phyloP scores from a whole-genome alignment of 1,139 yeast species.

The Meyerozyma carpophila region DNA sequence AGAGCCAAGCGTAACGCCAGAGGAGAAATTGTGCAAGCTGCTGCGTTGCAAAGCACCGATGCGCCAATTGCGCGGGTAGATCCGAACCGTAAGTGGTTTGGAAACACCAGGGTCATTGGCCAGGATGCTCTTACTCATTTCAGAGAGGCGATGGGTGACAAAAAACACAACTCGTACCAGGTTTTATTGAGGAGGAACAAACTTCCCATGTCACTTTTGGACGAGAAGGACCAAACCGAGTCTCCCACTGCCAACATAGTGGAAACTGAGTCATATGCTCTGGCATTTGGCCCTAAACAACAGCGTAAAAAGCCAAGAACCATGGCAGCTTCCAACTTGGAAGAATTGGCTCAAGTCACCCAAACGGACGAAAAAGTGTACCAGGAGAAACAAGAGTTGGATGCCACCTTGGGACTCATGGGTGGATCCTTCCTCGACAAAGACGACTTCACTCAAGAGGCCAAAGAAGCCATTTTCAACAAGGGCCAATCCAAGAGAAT shows the following conservation, averaged over 20 bases:
- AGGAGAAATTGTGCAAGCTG: conserved; percentile 86
- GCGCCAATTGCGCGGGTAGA: conserved; percentile 90
- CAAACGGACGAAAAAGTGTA: conserved; percentile 53
- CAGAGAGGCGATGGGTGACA: conserved; percentile 90
- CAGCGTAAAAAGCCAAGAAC: conserved; percentile 89
- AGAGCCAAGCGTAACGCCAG: conserved; percentile 79
- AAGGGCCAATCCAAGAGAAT: conserved; percentile 98
- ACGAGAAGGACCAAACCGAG: conserved; percentile 71
- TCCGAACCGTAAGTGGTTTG: conserved; percentile 97
- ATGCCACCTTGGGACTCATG: conserved; percentile 75
- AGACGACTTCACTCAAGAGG: conserved; percentile 82
- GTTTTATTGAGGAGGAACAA: conserved; percentile 85
- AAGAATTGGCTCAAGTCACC: conserved; percentile 68
- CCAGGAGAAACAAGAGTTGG: conserved; percentile 71
- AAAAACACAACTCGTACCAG: conserved; percentile 80
- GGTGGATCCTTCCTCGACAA: conserved; percentile 60
- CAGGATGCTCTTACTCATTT: conserved; percentile 94
- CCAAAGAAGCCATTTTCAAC: conserved; percentile 91
- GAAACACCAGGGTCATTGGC: conserved; percentile 93
- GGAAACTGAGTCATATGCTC: conserved; percentile 80
- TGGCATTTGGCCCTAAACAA: conserved; percentile 90
- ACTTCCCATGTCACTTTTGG: conserved; percentile 90
- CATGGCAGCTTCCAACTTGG: conserved; percentile 66
- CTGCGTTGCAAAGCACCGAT: conserved; percentile 82
- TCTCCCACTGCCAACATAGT: conserved; percentile 76